Evolutionary conservation across 129 eudicot genomes (phyloP).

Genomic region (Dittrichia graveolens): DNA sequence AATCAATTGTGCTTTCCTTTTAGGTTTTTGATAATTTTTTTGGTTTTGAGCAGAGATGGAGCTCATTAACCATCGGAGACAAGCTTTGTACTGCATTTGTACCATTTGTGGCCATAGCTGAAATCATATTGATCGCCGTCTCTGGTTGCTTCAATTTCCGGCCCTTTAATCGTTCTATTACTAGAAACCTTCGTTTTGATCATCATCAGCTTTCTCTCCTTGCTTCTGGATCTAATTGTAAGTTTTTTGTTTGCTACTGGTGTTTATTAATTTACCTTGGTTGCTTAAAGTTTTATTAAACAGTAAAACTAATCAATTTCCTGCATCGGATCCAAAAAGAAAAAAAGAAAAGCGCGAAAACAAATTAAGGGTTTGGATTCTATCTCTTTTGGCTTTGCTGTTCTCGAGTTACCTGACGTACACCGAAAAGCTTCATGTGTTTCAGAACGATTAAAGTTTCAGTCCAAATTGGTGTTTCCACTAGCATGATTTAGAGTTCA

Average conservation of each 20-base stretch:
- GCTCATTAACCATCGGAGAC: constrained; percentile 56
- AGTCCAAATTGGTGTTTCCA: not conserved
- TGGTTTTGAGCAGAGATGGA: constrained; percentile 41
- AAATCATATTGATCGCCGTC: constrained; percentile 43
- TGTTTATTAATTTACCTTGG: not conserved
- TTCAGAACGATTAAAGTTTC: constrained; percentile 1
- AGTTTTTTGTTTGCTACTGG: not conserved
- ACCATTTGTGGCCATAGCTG: constrained; percentile 58
- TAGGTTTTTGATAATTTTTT: not conserved
- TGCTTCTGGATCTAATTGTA: constrained; percentile 63
- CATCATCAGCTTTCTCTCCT: constrained; percentile 49
- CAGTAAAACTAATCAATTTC: not conserved
- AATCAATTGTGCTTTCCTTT: not conserved
- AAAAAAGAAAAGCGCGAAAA: not conserved
- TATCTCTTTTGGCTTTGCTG: not conserved
- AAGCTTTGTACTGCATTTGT: constrained; percentile 53
- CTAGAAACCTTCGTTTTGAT: constrained; percentile 30
- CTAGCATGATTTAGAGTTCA: not conserved
- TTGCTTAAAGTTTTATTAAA: not conserved
- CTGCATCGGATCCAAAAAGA: constrained; percentile 3
- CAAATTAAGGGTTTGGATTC: not conserved
- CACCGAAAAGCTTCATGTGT: not conserved
- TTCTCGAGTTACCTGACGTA: not conserved
- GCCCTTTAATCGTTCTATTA: not conserved
- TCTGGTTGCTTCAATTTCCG: constrained; percentile 51